A percentile compares a stretch with the other conserved stretches of the same genome.
Evolutionary conservation across 306 rosid genomes (phyloP).

Genomic region (Sophora flavescens): DNA sequence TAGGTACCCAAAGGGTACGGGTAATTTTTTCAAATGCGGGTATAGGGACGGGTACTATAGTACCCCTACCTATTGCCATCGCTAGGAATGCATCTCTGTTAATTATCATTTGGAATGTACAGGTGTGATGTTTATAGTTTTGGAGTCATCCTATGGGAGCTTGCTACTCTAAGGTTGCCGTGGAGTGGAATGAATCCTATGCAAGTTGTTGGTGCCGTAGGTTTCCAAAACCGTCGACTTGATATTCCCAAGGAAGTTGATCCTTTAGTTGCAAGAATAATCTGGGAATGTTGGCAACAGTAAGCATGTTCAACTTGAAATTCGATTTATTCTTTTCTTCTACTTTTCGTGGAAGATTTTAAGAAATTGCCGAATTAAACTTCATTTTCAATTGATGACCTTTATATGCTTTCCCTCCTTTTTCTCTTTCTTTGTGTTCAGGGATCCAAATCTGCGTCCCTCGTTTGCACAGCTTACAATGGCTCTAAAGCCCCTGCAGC

Average conservation of each 20-base stretch:
- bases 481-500: constrained; percentile 88
- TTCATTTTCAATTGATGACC: constrained; percentile 34
- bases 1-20: too few relatives aligned
- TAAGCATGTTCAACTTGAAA: constrained; percentile 60
- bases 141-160: constrained; percentile 98
- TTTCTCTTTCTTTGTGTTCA: constrained; percentile 38
- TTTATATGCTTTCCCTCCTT: constrained; percentile 7
- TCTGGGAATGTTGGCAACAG: constrained; percentile 98
- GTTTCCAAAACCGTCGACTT: constrained; percentile 95
- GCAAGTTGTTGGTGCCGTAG: constrained; percentile 99
- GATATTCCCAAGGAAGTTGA: constrained; percentile 96
- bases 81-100: neutral
- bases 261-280: constrained; percentile 87
- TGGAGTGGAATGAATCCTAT: constrained; percentile 99
- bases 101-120: constrained; percentile 47
- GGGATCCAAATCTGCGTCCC: constrained; percentile 96
- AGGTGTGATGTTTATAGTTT: constrained; percentile 99
- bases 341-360: constrained; percentile 7
- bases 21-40: too few relatives aligned
- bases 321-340: constrained; percentile 20
- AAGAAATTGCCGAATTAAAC: constrained; percentile 19
- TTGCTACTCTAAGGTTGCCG: constrained; percentile 90
- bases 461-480: constrained; percentile 79
- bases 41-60: too few relatives aligned
- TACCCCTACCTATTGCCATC: too few relatives aligned